These are phyloP conservation scores for Teratosphaeriaceae sp. DNA, from an alignment of 2,329 filamentous ascomycete species.

Conservation along the genomic window DNA sequence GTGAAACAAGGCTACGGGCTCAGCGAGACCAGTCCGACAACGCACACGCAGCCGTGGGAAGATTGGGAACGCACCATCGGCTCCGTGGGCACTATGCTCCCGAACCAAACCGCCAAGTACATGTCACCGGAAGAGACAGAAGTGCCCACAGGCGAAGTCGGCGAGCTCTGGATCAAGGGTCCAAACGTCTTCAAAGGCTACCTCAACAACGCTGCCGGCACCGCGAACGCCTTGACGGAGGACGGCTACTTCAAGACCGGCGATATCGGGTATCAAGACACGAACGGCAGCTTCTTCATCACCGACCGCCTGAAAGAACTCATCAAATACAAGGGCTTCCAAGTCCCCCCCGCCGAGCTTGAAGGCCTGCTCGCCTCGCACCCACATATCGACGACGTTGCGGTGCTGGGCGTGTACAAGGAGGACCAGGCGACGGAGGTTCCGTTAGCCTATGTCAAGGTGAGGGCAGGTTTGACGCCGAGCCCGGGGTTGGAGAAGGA, in stretches of 20 bases:
- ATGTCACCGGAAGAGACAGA: constrained; percentile 57
- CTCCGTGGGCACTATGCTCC: constrained; percentile 67
- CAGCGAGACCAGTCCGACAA: constrained; percentile 75
- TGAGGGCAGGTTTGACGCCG: constrained; percentile 28
- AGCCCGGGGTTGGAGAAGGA: constrained; percentile 31
- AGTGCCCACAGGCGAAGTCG: constrained; percentile 53
- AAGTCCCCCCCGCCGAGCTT: constrained; percentile 37
- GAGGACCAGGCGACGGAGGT: constrained; percentile 40
- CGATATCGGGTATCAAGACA: constrained; percentile 74
- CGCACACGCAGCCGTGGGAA: constrained; percentile 62
- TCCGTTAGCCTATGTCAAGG: constrained; percentile 37
- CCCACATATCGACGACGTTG: constrained; percentile 37
- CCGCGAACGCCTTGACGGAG: constrained; percentile 60
- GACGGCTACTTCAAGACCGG: constrained; percentile 88
- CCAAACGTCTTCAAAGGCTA: constrained; percentile 78
- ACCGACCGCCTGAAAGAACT: constrained; percentile 74
- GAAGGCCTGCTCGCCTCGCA: constrained; percentile 40
- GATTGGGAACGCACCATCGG: constrained; percentile 74
- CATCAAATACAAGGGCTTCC: constrained; percentile 48
- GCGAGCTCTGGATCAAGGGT: constrained; percentile 61
- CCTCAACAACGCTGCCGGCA: constrained; percentile 64
- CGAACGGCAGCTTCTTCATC: constrained; percentile 76
- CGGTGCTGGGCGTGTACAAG: constrained; percentile 40
- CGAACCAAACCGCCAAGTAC: constrained; percentile 76
- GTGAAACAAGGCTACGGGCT: constrained; percentile 93